Evolutionary conservation across 805 yeast species (phyloP), one percentile per base, ranked within the genome.

Genomic region (Hermanozyma aechmeae): DNA sequence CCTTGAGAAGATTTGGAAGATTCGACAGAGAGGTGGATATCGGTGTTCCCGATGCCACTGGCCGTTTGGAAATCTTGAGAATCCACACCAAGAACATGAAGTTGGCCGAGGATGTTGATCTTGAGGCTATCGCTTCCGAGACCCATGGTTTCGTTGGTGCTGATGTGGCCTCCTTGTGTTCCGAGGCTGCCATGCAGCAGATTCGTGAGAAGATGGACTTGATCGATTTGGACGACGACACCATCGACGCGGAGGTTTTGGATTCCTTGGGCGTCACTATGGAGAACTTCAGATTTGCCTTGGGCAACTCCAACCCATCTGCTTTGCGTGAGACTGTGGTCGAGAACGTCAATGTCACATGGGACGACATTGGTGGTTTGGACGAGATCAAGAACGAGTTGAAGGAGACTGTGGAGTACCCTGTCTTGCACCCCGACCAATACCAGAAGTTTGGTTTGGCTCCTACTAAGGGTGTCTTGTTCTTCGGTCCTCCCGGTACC

Each of bases 151-250:
- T 87, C 52, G 99, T 92, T 35, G 99, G 99, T 68, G 95, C 96
- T 28, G 99, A 92, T 74, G 69, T 92, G 49, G 98, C 98, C 2
- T 87, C 97, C 6, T 70, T 92, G 51, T 92, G 98, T 71, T 86
- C 96, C n/a, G 99, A 93, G 66, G 98, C 98, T 41, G 99, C 98
- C 35, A 92, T 92, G 98, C 98, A 92, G 71, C 98, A 93, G 69
- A 92, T 92, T 52, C 84, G 98, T 65, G 99, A 92, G 65, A 92
- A 92, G 76, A 87, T 92, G 96, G 98, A 92, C 51, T 69, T 92
- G 42, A 92, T 93, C 46, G 97, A 89, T 51, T 69, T 87, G 45
- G 96, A 87, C 38, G 95, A 86, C 59, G 96, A 87, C 39, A 92
- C 89, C 46, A 92, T 93, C 46, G 97, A 87, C 56, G 96, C 98